Conservation (phyloP, 345 rosid species). For the Salix dunnii region DNA sequence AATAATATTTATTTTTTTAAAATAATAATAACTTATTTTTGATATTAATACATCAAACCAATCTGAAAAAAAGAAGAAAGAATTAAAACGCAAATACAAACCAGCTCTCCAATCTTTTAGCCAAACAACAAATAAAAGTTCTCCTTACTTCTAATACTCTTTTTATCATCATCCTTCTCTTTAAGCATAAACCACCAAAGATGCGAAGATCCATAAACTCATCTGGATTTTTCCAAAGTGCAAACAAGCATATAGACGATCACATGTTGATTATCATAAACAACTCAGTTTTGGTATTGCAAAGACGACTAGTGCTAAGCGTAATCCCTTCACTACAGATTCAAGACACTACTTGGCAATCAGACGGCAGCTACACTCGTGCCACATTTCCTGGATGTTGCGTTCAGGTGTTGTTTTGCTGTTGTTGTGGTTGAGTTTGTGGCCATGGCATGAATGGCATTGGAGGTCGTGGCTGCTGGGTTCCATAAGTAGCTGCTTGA, state of each 20-base stretch:
- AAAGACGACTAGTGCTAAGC: neutral
- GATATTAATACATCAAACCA: too few relatives aligned
- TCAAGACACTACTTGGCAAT: neutral
- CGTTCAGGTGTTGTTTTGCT: conserved; percentile 10
- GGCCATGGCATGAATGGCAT: conserved; percentile 40
- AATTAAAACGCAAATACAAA: too few relatives aligned
- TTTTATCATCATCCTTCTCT: neutral
- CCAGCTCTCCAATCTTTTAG: too few relatives aligned
- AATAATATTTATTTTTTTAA: too few relatives aligned
- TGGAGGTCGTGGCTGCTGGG: conserved; percentile 36
- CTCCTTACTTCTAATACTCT: neutral
- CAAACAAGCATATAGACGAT: conserved; percentile 1
- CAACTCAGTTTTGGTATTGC: neutral
- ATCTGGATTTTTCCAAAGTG: neutral
- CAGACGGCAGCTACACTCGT: neutral
- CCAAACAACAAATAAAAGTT: too few relatives aligned
- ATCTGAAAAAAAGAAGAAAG: too few relatives aligned
- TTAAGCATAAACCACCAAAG: neutral
- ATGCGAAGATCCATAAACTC: neutral
- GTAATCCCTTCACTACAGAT: neutral
- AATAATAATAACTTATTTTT: too few relatives aligned
- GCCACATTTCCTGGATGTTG: neutral
- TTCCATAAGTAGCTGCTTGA: conserved; percentile 32
- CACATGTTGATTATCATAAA: neutral
- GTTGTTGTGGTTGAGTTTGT: conserved; percentile 25